Percentiles rank a stretch among this genome's conserved stretches.
phyloP scores from a whole-genome alignment of 2,329 filamentous ascomycete species.

The Stylonectria norvegica region DNA sequence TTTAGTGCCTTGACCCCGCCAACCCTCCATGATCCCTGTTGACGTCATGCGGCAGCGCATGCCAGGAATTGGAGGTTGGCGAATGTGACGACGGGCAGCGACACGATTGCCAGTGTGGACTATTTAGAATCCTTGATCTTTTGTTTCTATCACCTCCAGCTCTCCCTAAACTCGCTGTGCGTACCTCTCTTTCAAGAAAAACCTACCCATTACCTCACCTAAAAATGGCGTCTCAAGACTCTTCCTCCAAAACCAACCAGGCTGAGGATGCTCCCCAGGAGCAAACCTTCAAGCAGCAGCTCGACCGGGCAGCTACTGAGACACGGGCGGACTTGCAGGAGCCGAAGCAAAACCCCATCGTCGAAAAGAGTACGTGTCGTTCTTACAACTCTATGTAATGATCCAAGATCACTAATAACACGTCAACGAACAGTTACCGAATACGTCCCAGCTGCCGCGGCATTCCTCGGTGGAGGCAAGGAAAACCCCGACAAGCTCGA shows the following conservation, averaged over 20 bases:
- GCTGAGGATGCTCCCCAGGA: conserved; percentile 10
- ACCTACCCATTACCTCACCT: too few relatives aligned
- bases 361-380: conserved; percentile 41
- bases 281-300: conserved; percentile 41
- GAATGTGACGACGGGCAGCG: too few relatives aligned
- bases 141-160: too few relatives aligned
- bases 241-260: conserved; percentile 1
- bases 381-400: background rate
- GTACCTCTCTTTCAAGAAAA: too few relatives aligned
- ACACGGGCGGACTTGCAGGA: conserved; percentile 26
- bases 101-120: too few relatives aligned
- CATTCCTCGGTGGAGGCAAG: conserved; percentile 36
- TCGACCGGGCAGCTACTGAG: conserved; percentile 41
- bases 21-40: background rate
- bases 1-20: background rate
- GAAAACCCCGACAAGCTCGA: conserved; percentile 22
- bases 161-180: too few relatives aligned
- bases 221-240: conserved; percentile 16
- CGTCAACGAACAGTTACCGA: conserved; percentile 35
- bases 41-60: background rate
- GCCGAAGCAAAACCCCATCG: conserved; percentile 33
- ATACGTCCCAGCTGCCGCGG: conserved; percentile 42
- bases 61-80: background rate
- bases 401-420: conserved; percentile 10
- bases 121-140: too few relatives aligned